Evolutionary conservation across 164 flowering plant species (phyloP).

Genomic region (Magnolia kwangsiensis): DNA sequence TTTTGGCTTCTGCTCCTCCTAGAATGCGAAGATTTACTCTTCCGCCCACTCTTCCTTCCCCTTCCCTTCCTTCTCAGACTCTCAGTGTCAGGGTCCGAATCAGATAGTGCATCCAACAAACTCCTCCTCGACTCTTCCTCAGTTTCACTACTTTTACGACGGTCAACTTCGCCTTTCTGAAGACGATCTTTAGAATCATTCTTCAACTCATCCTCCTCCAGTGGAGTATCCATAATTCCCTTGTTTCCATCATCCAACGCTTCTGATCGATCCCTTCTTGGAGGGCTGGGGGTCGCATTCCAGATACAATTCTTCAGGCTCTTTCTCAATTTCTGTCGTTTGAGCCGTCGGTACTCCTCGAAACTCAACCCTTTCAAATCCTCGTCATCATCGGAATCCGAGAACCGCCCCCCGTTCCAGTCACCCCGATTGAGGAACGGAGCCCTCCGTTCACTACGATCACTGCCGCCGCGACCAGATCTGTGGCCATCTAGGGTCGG

Average conservation of each 20-base stretch:
- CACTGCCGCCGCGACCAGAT: background rate
- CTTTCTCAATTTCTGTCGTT: slow-evolving; percentile 81
- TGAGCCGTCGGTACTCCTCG: slow-evolving; percentile 74
- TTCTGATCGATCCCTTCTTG: slow-evolving; percentile 38
- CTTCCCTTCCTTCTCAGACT: slow-evolving; percentile 15
- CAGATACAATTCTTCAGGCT: slow-evolving; percentile 56
- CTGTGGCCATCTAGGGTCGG: slow-evolving; percentile 2
- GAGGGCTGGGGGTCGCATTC: slow-evolving; percentile 85
- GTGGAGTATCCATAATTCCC: slow-evolving; percentile 21
- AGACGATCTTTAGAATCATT: slow-evolving; percentile 12
- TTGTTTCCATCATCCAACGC: slow-evolving; percentile 29
- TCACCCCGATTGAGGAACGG: slow-evolving; percentile 40
- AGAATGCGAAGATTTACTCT: slow-evolving; percentile 33
- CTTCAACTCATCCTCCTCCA: slow-evolving; percentile 10
- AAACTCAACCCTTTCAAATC: slow-evolving; percentile 70
- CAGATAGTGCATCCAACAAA: slow-evolving; percentile 14
- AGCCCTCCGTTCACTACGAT: slow-evolving; percentile 12
- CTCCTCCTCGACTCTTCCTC: slow-evolving; percentile 23
- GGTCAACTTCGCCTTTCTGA: background rate
- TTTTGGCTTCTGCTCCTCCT: slow-evolving; percentile 30
- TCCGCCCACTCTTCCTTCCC: slow-evolving; percentile 14
- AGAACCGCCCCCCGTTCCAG: slow-evolving; percentile 28
- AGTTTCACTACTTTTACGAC: background rate
- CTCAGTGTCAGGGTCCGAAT: slow-evolving; percentile 33
- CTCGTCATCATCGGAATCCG: slow-evolving; percentile 72